A percentile compares a stretch with the other conserved stretches of the same genome.
Evolutionary conservation across 148 eudicot species (phyloP).

Genomic region (Linanthus parryae): DNA sequence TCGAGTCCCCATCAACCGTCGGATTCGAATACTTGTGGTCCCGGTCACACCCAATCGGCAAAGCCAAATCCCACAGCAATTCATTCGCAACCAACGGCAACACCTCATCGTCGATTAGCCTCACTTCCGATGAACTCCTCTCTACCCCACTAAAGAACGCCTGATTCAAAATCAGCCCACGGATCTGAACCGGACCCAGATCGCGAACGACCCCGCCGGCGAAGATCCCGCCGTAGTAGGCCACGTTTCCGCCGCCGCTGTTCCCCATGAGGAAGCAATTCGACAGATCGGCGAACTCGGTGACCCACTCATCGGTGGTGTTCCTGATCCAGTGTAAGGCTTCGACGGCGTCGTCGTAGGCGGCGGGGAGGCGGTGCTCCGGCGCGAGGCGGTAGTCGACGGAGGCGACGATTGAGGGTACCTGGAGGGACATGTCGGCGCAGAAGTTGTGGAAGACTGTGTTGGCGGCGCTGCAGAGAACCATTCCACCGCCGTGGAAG

Average conservation of each 20-base stretch:
- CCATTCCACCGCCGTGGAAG: constrained; percentile 57
- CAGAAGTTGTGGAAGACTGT: constrained; percentile 21
- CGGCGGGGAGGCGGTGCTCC: too few species aligned
- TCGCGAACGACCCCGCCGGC: constrained; percentile 13
- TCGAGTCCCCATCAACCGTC: neutral
- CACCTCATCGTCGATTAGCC: constrained; percentile 11
- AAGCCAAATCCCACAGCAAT: constrained; percentile 41
- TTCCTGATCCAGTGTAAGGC: constrained; percentile 28
- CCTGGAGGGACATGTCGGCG: constrained; percentile 13
- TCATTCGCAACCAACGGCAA: constrained; percentile 34
- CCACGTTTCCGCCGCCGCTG: constrained; percentile 54
- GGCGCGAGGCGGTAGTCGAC: too few species aligned
- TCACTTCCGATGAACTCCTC: constrained; percentile 26
- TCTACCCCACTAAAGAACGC: constrained; percentile 41
- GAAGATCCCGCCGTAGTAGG: constrained; percentile 36
- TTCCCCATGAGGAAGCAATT: constrained; percentile 38
- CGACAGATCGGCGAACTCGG: constrained; percentile 23
- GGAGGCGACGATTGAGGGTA: constrained; percentile 25
- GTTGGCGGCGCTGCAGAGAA: constrained; percentile 17
- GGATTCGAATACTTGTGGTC: constrained; percentile 34
- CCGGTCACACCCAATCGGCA: constrained; percentile 37
- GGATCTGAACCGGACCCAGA: constrained; percentile 32
- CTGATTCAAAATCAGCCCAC: constrained; percentile 41
- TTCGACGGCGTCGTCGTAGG: constrained; percentile 50
- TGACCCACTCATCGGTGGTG: constrained; percentile 32